Evolutionary conservation across 441 rosid genomes (phyloP).

Genomic region (Manihot esculenta): DNA sequence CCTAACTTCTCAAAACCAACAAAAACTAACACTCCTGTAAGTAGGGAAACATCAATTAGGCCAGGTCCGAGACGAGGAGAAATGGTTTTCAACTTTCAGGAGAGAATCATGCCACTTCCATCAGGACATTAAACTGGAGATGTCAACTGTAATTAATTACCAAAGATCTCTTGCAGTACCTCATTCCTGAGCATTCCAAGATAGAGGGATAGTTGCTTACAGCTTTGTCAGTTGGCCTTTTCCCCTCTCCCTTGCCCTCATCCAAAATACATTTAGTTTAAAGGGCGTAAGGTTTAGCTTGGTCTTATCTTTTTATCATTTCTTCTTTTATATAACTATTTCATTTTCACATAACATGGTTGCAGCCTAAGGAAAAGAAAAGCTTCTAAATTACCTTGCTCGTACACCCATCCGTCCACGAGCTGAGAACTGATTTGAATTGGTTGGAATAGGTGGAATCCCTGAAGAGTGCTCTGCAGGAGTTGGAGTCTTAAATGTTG

Average conservation of each 20-base stretch:
- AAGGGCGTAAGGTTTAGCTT: too few relatives aligned
- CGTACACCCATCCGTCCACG: constrained; percentile 75
- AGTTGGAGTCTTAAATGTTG: constrained; percentile 38
- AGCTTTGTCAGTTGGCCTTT: too few relatives aligned
- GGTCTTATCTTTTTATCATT: neutral
- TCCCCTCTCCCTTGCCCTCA: neutral
- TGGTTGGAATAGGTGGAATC: constrained; percentile 74
- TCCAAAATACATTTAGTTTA: neutral
- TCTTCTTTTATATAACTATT: neutral
- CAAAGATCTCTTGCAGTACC: too few relatives aligned
- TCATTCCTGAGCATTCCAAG: neutral
- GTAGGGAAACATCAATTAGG: neutral
- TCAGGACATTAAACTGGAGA: neutral
- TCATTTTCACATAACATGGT: neutral
- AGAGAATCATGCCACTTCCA: neutral
- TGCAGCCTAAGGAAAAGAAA: neutral
- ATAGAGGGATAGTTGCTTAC: neutral
- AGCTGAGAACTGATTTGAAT: constrained; percentile 74
- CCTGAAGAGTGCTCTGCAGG: constrained; percentile 58
- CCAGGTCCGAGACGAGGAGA: neutral
- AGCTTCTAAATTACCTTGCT: constrained; percentile 46
- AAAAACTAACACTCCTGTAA: neutral
- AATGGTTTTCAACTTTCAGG: too few relatives aligned
- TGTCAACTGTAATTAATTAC: neutral
- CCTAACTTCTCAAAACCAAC: neutral